Evolutionary conservation across 495 filamentous ascomycete species (phyloP).

Genomic region (Aspergillus panamensis): DNA sequence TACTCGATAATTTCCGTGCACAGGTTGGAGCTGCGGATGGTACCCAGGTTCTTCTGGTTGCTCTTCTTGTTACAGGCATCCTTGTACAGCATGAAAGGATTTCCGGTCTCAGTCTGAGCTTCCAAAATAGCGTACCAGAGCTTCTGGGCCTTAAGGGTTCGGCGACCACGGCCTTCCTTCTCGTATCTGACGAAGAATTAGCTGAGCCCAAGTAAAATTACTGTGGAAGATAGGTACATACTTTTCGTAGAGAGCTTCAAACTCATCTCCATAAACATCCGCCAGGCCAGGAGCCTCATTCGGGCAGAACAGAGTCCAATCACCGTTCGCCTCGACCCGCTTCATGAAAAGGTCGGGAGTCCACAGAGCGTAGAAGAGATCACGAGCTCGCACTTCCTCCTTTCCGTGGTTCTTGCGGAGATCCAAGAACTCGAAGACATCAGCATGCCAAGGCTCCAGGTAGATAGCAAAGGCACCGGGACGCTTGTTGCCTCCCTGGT

Average conservation of each 20-base stretch:
- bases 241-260: conserved; percentile 89
- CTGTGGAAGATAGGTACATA: conserved; percentile 17
- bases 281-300: conserved; percentile 92
- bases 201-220: not conserved
- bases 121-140: conserved; percentile 98
- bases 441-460: conserved; percentile 98
- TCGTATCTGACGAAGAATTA: conserved; percentile 59
- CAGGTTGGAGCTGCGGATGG: conserved; percentile 95
- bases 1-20: conserved; percentile 99
- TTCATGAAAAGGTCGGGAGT: conserved; percentile 99
- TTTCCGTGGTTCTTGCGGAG: conserved; percentile 99
- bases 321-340: conserved; percentile 89
- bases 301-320: conserved; percentile 97
- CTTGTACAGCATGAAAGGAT: conserved; percentile 99
- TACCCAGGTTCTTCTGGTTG: conserved; percentile 99
- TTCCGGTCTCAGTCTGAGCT: conserved; percentile 96
- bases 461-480: conserved; percentile 98
- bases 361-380: conserved; percentile 97
- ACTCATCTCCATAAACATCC: conserved; percentile 96
- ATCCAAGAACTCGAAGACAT: conserved; percentile 96
- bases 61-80: conserved; percentile 97
- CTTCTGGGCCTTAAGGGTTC: conserved; percentile 94
- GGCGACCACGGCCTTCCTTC: conserved; percentile 79
- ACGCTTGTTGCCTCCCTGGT: conserved; percentile 98
- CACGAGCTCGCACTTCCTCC: conserved; percentile 93